Evolutionary conservation across 805 yeast genomes (phyloP), one percentile per base, ranked within the genome.

Genomic region (Blastobotrys robertii): DNA sequence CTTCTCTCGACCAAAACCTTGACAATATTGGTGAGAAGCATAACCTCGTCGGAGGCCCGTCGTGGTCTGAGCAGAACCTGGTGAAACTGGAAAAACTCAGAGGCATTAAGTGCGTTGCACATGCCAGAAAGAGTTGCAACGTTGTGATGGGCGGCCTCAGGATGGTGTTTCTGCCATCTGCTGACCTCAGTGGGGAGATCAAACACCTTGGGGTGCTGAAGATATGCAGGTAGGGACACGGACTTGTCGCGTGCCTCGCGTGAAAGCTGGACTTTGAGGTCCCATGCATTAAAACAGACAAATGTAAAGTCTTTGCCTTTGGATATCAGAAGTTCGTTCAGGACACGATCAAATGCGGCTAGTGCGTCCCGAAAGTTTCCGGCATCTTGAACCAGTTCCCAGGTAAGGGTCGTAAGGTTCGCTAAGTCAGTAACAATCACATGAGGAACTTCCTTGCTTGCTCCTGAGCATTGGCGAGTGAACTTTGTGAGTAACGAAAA

Each of bases 201-300:
- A 62, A 84, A 86, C 16, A 81, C 72, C 36, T 79, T 69, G 2
- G 95, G 83, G 50, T 80, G 79, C 58, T 80, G 84, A 45, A 88
- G 63, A 57, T 81, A 84, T 3, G 74, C 68, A 0, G 95, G 95
- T 44, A 87, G 68, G 3, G 69, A 72, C 44, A 82, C 78, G 8
- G 76, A 72, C 57, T 81, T 77, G 56, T 84, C 94, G 34, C 85
- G 69, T 6, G 94, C 84, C 58, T 86, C 94, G 38, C 94, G 71
- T 9, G 83, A 81, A 30, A 88, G 64, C 55, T 80, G 81, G 38
- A 88, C 88, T 46, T 87, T 71, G 38, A 87, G 65, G 53, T 80
- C 80, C 80, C 81, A 78, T 8, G 81, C 69, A 54, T 77, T 76
- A 47, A 76, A 67, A 1, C 86, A 72, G 39, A 86, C 79, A 51